A percentile compares a stretch with the other conserved stretches of the same genome.
phyloP scores from a whole-genome alignment of 192 early-diverging fungal species.

The Linderina pennispora region DNA sequence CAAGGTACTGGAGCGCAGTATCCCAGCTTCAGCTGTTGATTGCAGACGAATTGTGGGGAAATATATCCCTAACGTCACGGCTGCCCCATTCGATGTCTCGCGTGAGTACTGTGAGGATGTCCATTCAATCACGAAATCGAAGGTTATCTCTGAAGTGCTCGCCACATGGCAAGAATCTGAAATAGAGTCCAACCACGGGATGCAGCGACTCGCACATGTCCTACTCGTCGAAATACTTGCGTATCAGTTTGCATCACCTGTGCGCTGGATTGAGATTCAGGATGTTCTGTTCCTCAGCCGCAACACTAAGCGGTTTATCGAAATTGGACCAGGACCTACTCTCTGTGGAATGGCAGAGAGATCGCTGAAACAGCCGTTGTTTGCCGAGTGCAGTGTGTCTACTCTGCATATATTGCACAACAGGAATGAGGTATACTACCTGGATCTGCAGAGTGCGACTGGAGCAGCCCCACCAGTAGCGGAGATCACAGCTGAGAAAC shows the following conservation, averaged over 20 bases:
- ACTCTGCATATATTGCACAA: conserved; percentile 68
- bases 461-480: not conserved
- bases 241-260: conserved; percentile 90
- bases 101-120: conserved; percentile 69
- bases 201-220: conserved; percentile 75
- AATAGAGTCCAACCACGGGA: conserved; percentile 51
- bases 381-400: conserved; percentile 71
- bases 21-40: conserved; percentile 66
- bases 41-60: conserved; percentile 65
- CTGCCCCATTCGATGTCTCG: conserved; percentile 72
- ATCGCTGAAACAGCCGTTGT: conserved; percentile 86
- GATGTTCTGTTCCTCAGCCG: conserved; percentile 74
- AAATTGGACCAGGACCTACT: conserved; percentile 85
- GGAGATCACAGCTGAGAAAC: conserved; percentile 6
- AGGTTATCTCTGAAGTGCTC: conserved; percentile 60
- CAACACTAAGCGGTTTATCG: conserved; percentile 75
- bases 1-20: conserved; percentile 66
- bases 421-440: conserved; percentile 59
- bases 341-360: conserved; percentile 74
- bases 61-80: conserved; percentile 96
- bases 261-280: conserved; percentile 97
- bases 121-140: conserved; percentile 62
- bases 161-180: conserved; percentile 63
- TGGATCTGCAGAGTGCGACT: conserved; percentile 2
- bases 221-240: conserved; percentile 85